Conservation (phyloP, 2,329 filamentous ascomycete genomes). For the Penicillium palitans region DNA sequence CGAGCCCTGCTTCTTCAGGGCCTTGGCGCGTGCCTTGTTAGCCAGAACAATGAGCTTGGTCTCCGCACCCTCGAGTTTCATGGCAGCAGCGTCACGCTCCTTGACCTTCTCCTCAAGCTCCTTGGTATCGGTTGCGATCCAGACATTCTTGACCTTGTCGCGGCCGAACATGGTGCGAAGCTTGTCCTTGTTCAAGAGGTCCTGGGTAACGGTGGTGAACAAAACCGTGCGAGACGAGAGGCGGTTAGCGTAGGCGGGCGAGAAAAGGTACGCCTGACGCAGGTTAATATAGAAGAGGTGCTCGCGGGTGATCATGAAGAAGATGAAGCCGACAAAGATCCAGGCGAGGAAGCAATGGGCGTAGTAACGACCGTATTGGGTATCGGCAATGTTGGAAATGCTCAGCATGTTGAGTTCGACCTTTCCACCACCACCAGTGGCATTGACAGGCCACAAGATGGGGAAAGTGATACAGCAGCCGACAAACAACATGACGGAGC, state of each 20-base stretch:
- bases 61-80: slow-evolving; percentile 83
- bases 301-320: slow-evolving; percentile 85
- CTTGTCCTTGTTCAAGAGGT: slow-evolving; percentile 74
- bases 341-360: slow-evolving; percentile 80
- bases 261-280: slow-evolving; percentile 86
- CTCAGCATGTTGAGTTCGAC: slow-evolving; percentile 73
- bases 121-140: slow-evolving; percentile 76
- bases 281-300: slow-evolving; percentile 90
- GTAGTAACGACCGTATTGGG: slow-evolving; percentile 67
- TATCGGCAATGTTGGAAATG: slow-evolving; percentile 69
- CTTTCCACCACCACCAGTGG: slow-evolving; percentile 69
- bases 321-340: slow-evolving; percentile 82
- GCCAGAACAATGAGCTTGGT: slow-evolving; percentile 79
- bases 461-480: slow-evolving; percentile 86
- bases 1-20: slow-evolving; percentile 58
- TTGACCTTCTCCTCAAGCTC: slow-evolving; percentile 78
- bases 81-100: slow-evolving; percentile 75
- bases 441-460: slow-evolving; percentile 83
- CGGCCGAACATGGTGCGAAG: slow-evolving; percentile 76
- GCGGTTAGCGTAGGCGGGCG: slow-evolving; percentile 77
- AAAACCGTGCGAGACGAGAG: slow-evolving; percentile 89
- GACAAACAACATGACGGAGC: slow-evolving; percentile 75
- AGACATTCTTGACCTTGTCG: slow-evolving; percentile 77
- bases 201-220: slow-evolving; percentile 77
- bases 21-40: slow-evolving; percentile 70